Base-by-base conservation (phyloP, 2,329 filamentous ascomycete species). In the Sclerotinia nivalis region DNA sequence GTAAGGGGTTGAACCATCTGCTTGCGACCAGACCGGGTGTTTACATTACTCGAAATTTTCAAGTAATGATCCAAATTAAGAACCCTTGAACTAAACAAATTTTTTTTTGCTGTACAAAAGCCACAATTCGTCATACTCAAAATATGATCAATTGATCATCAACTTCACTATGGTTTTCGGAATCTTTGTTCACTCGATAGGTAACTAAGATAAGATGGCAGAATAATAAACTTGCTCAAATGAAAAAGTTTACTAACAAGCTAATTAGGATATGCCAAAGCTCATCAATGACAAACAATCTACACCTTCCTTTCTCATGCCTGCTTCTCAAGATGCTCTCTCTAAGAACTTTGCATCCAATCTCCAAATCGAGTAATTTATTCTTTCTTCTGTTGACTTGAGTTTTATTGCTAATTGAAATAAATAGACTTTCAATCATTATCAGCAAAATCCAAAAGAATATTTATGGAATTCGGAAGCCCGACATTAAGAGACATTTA, bases 241-340 rank as follows among this genome's bases (percentile, higher is more conserved):
- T 65, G 13, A 10, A 65, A 52, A 34, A 20, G 5, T 2, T 55
- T 20, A 45, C 37, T 45, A 15, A 56, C 10, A 15, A 25, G 47
- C 10, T 37, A 3, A 65, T 25, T 40, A 69, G 67, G 58, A 69
- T 3, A 9, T 69, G 0, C 67, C 67, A 34, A 65, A 34, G 7
- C 18, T n/a, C 2, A 6, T 65, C 5, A 28, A 55, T 1, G 67
- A 69, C 12, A 47, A 20, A 4, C 22, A 65, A 3, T 28, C 64
- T 4, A 69, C 28, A 9, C 10, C 50, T 20, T 45, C 20, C 2
- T 20, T 10, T 9, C 22, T 69, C 9, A 25, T 54, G 2, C 34
- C 59, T 43, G 13, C 52, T 34, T 12, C 10, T 18, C 10, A 20
- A 45, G 37, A 40, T 4, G 37, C 18, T n/a, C 12, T 69, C 5